These are phyloP conservation scores for Suillus placidus DNA, from an alignment of 768 basidiomycete genomes.

Conservation along the genomic window DNA sequence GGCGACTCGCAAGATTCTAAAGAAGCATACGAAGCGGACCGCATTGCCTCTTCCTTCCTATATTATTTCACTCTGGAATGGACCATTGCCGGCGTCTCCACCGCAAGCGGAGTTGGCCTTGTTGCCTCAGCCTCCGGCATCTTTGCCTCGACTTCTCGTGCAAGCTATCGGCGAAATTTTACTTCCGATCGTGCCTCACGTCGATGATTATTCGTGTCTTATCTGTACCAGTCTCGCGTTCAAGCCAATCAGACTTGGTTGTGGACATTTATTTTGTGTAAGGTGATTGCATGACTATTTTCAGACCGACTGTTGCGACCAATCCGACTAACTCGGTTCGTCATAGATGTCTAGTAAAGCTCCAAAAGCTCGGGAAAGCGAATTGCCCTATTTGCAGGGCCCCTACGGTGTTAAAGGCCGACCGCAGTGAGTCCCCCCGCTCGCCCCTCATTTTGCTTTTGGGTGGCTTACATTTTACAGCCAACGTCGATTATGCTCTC, in stretches of 20 bases:
- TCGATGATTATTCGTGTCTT: slow-evolving; percentile 85
- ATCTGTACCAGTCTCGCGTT: slow-evolving; percentile 92
- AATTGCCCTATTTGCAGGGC: slow-evolving; percentile 87
- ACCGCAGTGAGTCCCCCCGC: slow-evolving; percentile 58
- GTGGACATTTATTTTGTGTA: slow-evolving; percentile 80
- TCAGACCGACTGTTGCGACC: too few species aligned
- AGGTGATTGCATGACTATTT: slow-evolving; percentile 37
- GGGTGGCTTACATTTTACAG: slow-evolving; percentile 36
- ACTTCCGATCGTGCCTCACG: slow-evolving; percentile 75
- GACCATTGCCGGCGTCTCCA: slow-evolving; percentile 17
- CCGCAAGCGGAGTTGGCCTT: slow-evolving; percentile 35
- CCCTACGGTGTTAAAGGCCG: slow-evolving; percentile 73
- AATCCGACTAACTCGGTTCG: slow-evolving; percentile 21
- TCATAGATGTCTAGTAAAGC: slow-evolving; percentile 75
- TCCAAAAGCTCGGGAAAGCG: slow-evolving; percentile 78
- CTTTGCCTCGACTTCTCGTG: slow-evolving; percentile 67
- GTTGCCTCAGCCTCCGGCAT: slow-evolving; percentile 32
- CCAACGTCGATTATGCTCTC: slow-evolving; percentile 78
- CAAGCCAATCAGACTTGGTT: slow-evolving; percentile 83
- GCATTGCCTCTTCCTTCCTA: slow-evolving; percentile 64
- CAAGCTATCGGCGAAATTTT: slow-evolving; percentile 83
- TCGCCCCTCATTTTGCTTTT: neutral
- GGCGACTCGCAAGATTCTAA: slow-evolving; percentile 90
- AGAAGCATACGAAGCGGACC: slow-evolving; percentile 92
- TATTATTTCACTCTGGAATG: slow-evolving; percentile 24